Percentiles rank a stretch among this genome's conserved stretches.
These are phyloP conservation scores for Xylaria sp. DNA, from an alignment of 2,329 filamentous ascomycete genomes.

Conservation along the genomic window DNA sequence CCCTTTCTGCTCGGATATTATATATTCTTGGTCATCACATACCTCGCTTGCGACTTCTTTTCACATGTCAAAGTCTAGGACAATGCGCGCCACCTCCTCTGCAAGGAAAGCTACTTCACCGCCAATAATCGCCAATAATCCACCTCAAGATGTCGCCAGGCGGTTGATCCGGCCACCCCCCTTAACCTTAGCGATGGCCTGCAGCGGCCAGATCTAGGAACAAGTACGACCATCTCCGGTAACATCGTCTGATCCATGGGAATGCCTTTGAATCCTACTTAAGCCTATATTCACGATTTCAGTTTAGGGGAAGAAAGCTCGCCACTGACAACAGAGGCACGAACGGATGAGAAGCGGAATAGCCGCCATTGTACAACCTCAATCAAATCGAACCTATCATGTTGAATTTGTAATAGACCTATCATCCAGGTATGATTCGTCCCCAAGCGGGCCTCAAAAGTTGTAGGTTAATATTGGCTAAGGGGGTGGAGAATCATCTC, in stretches of 20 bases:
- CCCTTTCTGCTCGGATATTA: neutral
- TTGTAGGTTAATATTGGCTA: neutral
- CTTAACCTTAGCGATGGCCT: neutral
- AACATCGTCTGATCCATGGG: neutral
- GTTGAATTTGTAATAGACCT: neutral
- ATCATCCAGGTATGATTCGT: neutral
- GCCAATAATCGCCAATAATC: too few species aligned
- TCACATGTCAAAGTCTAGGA: neutral
- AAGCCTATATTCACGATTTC: neutral
- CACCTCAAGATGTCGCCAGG: neutral
- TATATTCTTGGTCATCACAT: neutral
- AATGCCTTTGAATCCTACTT: neutral
- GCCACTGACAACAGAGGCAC: neutral
- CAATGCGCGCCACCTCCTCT: neutral
- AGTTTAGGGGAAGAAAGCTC: neutral
- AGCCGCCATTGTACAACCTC: neutral
- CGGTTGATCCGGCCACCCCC: neutral
- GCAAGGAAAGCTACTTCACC: neutral
- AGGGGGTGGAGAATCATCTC: neutral
- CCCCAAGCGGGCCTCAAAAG: neutral
- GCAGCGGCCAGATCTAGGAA: neutral
- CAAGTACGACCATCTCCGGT: neutral
- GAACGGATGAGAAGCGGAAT: neutral
- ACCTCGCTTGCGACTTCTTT: neutral
- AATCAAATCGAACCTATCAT: neutral